Conservation (phyloP, 2,329 filamentous ascomycete species). For the Acrocalymma vagum region DNA sequence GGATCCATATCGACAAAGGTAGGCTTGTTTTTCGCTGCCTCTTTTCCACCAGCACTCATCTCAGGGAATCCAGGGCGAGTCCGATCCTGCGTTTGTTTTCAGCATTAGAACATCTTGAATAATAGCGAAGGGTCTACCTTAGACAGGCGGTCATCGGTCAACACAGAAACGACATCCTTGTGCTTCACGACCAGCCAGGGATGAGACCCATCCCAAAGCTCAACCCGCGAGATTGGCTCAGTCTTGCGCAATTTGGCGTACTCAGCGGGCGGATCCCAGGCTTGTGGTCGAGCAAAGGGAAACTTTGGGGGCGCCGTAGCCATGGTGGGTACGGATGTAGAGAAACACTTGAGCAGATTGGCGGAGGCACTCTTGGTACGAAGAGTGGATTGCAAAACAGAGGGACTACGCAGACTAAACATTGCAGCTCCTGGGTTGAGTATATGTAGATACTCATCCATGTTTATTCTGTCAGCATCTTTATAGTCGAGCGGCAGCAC, state of each 20-base stretch:
- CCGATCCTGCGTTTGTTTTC: constrained; percentile 15
- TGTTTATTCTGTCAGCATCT: too few species aligned
- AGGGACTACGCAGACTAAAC: too few species aligned
- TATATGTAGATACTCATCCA: too few species aligned
- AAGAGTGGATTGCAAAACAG: neutral
- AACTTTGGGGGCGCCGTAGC: constrained; percentile 55
- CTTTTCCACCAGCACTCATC: constrained; percentile 56
- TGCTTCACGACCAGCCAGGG: constrained; percentile 61
- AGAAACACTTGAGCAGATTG: constrained; percentile 2
- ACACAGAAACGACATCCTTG: constrained; percentile 55
- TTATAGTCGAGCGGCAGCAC: too few species aligned
- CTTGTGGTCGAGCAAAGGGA: constrained; percentile 51
- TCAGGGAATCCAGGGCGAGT: constrained; percentile 57
- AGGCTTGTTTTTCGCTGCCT: constrained; percentile 58
- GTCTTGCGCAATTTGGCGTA: constrained; percentile 55
- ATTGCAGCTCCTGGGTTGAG: too few species aligned
- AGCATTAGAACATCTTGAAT: neutral
- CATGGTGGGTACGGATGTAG: constrained; percentile 3
- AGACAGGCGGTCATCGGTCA: constrained; percentile 57
- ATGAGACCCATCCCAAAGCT: constrained; percentile 57
- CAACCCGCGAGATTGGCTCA: constrained; percentile 55
- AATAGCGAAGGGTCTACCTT: constrained; percentile 43
- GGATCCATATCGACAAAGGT: constrained; percentile 63
- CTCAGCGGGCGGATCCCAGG: constrained; percentile 54
- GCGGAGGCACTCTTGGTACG: neutral